phyloP scores from a whole-genome alignment of 768 basidiomycete genomes.

The Lactifluus volemus region DNA sequence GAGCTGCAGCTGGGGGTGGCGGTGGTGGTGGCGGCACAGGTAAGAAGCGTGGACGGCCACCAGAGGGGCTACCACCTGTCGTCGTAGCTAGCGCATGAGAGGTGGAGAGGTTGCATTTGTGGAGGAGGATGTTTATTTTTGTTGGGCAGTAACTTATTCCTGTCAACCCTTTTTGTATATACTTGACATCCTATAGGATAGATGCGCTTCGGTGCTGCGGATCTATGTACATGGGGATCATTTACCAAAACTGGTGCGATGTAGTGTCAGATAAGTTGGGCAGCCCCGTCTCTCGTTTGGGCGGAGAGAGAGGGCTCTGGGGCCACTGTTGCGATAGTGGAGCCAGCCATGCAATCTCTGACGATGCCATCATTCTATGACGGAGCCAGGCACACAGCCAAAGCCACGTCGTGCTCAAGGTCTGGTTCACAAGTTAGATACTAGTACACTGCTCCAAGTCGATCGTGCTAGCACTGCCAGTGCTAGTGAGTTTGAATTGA shows the following conservation, averaged over 20 bases:
- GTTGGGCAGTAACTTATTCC: slow-evolving; percentile 15
- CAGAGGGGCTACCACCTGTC: slow-evolving; percentile 23
- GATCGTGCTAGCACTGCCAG: no score
- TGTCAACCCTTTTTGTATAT: slow-evolving; percentile 12
- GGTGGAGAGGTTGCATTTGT: not conserved
- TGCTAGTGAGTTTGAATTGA: no score
- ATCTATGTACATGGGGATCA: not conserved
- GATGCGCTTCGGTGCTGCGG: slow-evolving; percentile 1
- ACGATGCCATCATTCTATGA: no score
- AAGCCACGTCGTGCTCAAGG: no score
- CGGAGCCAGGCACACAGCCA: no score
- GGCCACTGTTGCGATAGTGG: no score
- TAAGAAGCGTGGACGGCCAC: slow-evolving; percentile 20
- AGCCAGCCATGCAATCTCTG: no score
- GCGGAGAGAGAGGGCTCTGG: no score
- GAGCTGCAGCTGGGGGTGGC: not conserved
- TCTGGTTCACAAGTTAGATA: no score
- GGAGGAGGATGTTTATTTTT: not conserved
- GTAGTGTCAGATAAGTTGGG: not conserved
- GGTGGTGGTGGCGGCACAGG: slow-evolving; percentile 2
- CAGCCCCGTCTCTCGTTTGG: no score
- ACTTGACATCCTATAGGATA: slow-evolving; percentile 8
- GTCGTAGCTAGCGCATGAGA: slow-evolving; percentile 27
- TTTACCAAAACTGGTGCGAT: not conserved
- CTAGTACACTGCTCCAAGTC: no score